Conservation (phyloP, 2,329 filamentous ascomycete genomes). For the Xylariales sp. region DNA sequence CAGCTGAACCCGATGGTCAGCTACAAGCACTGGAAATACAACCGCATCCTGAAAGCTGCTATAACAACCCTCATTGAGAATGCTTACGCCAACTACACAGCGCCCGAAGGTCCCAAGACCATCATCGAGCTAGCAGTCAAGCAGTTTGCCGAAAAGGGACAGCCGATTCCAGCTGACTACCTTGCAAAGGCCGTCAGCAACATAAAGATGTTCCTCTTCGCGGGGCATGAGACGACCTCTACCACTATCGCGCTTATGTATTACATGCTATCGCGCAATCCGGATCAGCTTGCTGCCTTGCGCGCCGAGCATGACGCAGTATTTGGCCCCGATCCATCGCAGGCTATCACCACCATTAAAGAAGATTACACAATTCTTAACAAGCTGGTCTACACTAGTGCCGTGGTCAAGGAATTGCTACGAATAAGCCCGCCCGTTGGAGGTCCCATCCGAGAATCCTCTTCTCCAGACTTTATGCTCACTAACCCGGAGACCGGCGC, state of each 20-base stretch:
- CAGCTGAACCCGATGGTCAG: background rate
- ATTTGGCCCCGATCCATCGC: conserved; percentile 35
- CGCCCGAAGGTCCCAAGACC: background rate
- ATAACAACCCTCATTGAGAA: conserved; percentile 1
- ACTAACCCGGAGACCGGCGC: conserved; percentile 31
- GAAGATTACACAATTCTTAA: conserved; percentile 39
- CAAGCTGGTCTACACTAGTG: conserved; percentile 43
- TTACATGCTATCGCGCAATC: conserved; percentile 15
- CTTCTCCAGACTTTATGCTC: conserved; percentile 24
- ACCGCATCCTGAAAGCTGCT: background rate
- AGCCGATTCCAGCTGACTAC: conserved; percentile 3
- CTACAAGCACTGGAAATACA: background rate
- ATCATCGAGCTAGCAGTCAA: conserved; percentile 13
- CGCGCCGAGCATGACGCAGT: conserved; percentile 29
- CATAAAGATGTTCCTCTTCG: conserved; percentile 19
- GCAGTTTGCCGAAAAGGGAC: conserved; percentile 3
- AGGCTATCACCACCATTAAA: conserved; percentile 29
- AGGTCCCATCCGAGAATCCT: conserved; percentile 31
- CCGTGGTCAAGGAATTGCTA: conserved; percentile 48
- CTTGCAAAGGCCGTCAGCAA: conserved; percentile 11
- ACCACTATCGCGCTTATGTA: conserved; percentile 16
- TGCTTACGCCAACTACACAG: background rate
- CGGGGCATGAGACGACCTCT: conserved; percentile 22
- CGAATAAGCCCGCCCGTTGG: conserved; percentile 42
- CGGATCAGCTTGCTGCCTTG: conserved; percentile 14